A percentile compares a stretch with the other conserved stretches of the same genome.
Evolutionary conservation across 805 yeast species (phyloP).

Genomic region (Saturnispora gosingensis): DNA sequence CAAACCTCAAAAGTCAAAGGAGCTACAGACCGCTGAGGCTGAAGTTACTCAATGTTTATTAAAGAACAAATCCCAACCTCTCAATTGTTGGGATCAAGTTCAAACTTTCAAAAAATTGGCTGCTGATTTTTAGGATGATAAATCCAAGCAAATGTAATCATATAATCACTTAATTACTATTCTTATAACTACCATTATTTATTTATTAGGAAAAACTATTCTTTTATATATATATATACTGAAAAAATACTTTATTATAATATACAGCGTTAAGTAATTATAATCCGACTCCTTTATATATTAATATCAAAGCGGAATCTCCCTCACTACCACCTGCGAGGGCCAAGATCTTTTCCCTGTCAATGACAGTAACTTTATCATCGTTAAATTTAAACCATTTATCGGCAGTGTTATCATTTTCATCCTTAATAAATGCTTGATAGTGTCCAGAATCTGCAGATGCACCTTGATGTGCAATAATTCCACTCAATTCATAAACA

Average conservation of each 20-base stretch:
- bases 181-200: not conserved
- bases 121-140: constrained; percentile 9
- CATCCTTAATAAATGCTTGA: constrained; percentile 79
- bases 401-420: constrained; percentile 50
- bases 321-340: constrained; percentile 98
- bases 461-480: constrained; percentile 90
- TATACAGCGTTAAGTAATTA: constrained; percentile 11
- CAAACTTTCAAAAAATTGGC: constrained; percentile 57
- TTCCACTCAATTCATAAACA: constrained; percentile 71
- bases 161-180: not conserved
- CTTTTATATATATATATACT: not conserved
- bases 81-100: constrained; percentile 79
- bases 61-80: constrained; percentile 52
- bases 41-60: constrained; percentile 51
- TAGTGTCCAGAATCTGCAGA: constrained; percentile 97
- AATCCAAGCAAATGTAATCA: not conserved
- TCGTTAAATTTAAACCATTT: constrained; percentile 95
- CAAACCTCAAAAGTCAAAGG: constrained; percentile 28
- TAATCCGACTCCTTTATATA: constrained; percentile 77
- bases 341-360: constrained; percentile 69
- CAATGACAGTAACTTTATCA: constrained; percentile 73
- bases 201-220: not conserved
- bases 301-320: constrained; percentile 83
- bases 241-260: not conserved
- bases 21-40: constrained; percentile 37